Evolutionary conservation across 169 alveolate genomes (phyloP).

Genomic region (Theileria orientalis): DNA sequence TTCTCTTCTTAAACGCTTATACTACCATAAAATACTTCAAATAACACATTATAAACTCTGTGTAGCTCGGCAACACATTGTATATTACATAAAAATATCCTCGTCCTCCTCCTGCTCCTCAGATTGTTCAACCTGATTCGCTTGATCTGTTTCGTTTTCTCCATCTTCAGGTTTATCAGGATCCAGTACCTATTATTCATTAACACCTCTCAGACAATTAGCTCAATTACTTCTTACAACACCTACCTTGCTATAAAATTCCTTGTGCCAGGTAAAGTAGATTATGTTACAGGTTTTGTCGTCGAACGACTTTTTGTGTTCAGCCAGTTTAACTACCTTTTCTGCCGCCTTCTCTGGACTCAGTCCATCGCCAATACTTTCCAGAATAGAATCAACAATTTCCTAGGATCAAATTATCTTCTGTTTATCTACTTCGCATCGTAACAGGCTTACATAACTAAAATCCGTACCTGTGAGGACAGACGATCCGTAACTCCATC

Average conservation of each 20-base stretch:
- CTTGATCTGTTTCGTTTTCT: neutral
- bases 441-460: no score
- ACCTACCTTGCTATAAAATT: no score
- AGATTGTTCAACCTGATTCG: no score
- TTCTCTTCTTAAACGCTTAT: no score
- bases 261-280: constrained; percentile 74
- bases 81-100: neutral
- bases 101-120: neutral
- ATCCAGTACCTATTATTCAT: no score
- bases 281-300: constrained; percentile 78
- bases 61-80: no score
- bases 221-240: no score
- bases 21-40: no score
- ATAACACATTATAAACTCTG: no score
- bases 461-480: constrained; percentile 63
- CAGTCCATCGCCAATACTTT: constrained; percentile 36
- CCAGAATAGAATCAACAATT: constrained; percentile 41
- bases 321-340: constrained; percentile 68
- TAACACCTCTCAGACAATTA: no score
- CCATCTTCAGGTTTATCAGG: neutral
- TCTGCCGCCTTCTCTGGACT: constrained; percentile 68
- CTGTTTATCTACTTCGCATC: no score
- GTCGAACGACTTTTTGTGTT: constrained; percentile 65
- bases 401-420: constrained; percentile 18
- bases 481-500: constrained; percentile 69